Percentiles rank a stretch among this genome's conserved stretches.
Conservation (phyloP, 2,329 filamentous ascomycete genomes). For the Rhinocladiella similis region DNA sequence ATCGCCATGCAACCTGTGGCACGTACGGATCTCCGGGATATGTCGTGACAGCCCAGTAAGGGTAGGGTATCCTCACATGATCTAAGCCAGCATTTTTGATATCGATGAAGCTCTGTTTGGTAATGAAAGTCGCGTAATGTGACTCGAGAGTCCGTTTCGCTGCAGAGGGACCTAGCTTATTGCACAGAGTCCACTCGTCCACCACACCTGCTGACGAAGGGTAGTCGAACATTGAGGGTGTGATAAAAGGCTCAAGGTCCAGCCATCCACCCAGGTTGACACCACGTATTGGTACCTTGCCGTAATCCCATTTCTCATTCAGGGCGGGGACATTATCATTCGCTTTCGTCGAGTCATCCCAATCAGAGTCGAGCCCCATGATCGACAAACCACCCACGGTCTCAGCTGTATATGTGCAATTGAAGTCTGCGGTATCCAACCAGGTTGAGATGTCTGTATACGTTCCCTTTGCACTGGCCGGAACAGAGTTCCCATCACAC, state of each 20-base stretch:
- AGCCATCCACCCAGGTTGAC: slow-evolving; percentile 96
- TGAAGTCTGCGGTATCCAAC: slow-evolving; percentile 88
- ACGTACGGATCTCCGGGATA: slow-evolving; percentile 89
- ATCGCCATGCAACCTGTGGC: slow-evolving; percentile 84
- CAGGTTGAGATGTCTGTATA: slow-evolving; percentile 88
- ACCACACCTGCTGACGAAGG: slow-evolving; percentile 64
- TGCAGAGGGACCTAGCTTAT: slow-evolving; percentile 63
- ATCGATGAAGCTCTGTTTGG: slow-evolving; percentile 76
- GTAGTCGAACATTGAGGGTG: slow-evolving; percentile 83
- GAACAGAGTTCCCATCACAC: slow-evolving; percentile 58
- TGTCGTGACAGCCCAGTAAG: slow-evolving; percentile 88
- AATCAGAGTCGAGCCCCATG: slow-evolving; percentile 82
- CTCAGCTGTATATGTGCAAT: slow-evolving; percentile 84
- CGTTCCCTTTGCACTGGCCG: slow-evolving; percentile 67
- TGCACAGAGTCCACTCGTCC: slow-evolving; percentile 82
- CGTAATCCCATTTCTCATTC: slow-evolving; percentile 75
- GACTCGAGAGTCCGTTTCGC: slow-evolving; percentile 69
- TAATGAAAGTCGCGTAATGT: slow-evolving; percentile 89
- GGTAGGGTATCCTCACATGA: slow-evolving; percentile 93
- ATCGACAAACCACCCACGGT: slow-evolving; percentile 84
- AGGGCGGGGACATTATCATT: slow-evolving; percentile 80
- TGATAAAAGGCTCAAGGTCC: slow-evolving; percentile 91
- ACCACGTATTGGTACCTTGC: slow-evolving; percentile 75
- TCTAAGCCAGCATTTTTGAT: slow-evolving; percentile 88
- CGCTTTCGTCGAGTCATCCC: slow-evolving; percentile 78